These are phyloP conservation scores for Abrus precatorius DNA, from an alignment of 306 rosid species.

Conservation along the genomic window DNA sequence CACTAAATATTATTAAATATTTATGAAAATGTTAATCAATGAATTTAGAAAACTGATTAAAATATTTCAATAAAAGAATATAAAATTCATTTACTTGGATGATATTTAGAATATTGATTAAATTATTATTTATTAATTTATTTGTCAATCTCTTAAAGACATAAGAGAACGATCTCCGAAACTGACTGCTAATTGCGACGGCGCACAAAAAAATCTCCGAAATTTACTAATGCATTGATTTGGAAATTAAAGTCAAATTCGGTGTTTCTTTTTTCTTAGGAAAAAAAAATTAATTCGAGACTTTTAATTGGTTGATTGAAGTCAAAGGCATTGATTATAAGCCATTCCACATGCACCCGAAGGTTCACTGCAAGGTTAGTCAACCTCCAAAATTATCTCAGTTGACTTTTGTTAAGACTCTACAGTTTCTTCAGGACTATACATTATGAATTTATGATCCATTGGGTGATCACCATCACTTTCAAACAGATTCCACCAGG, in stretches of 20 bases:
- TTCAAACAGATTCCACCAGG: no score
- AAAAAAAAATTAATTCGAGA: neutral
- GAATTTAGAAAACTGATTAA: no score
- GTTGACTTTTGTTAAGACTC: conserved; percentile 55
- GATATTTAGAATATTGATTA: no score
- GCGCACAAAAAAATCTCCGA: neutral
- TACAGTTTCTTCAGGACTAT: conserved; percentile 55
- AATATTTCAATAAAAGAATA: no score
- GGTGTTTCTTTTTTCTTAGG: neutral
- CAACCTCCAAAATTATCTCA: conserved; percentile 61
- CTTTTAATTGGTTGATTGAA: conserved; percentile 14
- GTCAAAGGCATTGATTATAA: conserved; percentile 59
- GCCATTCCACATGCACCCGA: conserved; percentile 57
- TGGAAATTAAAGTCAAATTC: neutral
- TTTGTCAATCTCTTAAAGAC: no score
- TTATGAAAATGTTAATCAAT: neutral
- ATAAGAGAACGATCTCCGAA: no score
- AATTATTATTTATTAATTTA: no score
- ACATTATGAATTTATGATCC: conserved; percentile 37
- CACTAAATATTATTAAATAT: neutral
- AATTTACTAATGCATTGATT: neutral
- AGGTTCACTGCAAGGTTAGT: conserved; percentile 35
- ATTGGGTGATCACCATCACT: conserved; percentile 3
- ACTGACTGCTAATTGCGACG: neutral
- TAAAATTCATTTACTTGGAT: no score